Conservation (phyloP, 2,329 filamentous ascomycete species). For the Sporothrix inflata region DNA sequence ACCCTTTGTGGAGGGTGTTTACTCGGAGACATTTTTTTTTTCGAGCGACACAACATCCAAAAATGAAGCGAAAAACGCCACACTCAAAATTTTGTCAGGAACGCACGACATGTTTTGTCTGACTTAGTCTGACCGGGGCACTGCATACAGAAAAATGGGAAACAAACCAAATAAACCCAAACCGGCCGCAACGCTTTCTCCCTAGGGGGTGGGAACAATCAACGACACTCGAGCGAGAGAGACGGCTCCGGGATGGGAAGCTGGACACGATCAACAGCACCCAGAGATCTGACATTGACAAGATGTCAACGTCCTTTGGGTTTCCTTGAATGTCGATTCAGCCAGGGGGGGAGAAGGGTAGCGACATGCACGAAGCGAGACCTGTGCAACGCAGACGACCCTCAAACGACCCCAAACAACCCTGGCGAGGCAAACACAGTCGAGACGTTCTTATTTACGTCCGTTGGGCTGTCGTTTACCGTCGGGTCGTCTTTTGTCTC, state of each 20-base stretch:
- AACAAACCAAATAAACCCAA: not conserved
- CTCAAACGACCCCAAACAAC: not conserved
- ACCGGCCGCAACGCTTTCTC: conserved; percentile 1
- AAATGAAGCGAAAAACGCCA: conserved; percentile 17
- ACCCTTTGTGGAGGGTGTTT: not conserved
- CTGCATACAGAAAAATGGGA: not conserved
- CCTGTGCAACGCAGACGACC: not conserved
- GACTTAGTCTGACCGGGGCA: not conserved
- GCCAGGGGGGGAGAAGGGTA: not conserved
- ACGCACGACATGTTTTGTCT: conserved; percentile 2
- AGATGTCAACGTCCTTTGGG: not conserved
- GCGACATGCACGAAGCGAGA: conserved; percentile 23
- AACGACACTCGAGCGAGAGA: conserved; percentile 8
- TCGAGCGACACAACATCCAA: not conserved
- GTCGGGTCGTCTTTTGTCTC: not conserved
- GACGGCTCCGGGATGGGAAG: not conserved
- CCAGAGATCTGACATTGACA: conserved; percentile 8
- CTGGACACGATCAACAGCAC: conserved; percentile 1
- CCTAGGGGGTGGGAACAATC: not conserved
- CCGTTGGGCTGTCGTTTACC: conserved; percentile 14
- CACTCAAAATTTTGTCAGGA: conserved; percentile 14
- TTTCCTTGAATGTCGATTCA: not conserved
- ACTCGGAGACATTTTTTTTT: not conserved
- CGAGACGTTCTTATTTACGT: not conserved
- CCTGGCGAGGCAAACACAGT: not conserved